Evolutionary conservation across 2,329 filamentous ascomycete species (phyloP).

Genomic region (Fusarium chuoi): DNA sequence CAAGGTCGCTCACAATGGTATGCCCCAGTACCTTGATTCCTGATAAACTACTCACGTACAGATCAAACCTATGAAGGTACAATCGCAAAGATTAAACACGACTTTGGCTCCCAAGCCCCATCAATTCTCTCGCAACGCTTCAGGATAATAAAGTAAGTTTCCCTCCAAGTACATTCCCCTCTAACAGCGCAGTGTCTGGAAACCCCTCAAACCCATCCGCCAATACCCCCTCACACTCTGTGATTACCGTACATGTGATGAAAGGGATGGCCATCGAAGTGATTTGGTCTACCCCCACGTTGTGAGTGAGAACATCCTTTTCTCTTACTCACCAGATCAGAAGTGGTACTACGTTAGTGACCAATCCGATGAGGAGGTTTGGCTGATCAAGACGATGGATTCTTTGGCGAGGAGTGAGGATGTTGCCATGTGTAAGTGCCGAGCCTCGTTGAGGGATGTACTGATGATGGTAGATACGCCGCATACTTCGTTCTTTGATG

Average conservation of each 20-base stretch:
- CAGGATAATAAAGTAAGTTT: not conserved
- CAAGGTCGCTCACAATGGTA: not conserved
- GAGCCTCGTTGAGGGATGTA: not conserved
- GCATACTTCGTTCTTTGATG: not conserved
- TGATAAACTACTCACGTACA: not conserved
- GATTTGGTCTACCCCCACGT: not conserved
- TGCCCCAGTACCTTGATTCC: not conserved
- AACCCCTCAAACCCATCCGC: not conserved
- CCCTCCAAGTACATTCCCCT: too few species aligned
- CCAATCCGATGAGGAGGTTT: not conserved
- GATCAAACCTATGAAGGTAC: not conserved
- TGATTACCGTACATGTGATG: not conserved
- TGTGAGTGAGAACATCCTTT: not conserved
- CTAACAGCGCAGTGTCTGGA: not conserved
- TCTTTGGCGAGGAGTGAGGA: not conserved
- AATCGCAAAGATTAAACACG: not conserved
- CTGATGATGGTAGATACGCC: not conserved
- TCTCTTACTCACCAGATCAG: not conserved
- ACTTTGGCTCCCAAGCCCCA: not conserved
- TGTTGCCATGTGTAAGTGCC: not conserved
- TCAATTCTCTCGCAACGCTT: not conserved
- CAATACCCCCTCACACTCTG: not conserved
- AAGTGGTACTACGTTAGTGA: not conserved
- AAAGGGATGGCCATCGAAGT: accelerated
- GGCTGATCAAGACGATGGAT: not conserved